A percentile compares a stretch with the other conserved stretches of the same genome.
Evolutionary conservation across 371 early-diverging fungal species (phyloP).

Genomic region (Lichtheimia corymbifera): DNA sequence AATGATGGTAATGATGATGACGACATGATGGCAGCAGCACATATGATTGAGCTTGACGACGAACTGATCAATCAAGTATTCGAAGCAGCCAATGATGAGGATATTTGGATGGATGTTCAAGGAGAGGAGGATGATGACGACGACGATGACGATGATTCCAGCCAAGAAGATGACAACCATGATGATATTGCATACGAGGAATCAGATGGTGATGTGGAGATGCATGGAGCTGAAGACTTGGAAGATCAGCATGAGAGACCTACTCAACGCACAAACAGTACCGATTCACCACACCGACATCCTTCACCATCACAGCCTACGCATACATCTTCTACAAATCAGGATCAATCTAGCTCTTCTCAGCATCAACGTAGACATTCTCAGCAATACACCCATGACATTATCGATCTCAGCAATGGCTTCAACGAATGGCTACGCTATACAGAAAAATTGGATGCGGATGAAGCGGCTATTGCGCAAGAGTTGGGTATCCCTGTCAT

Average conservation of each 20-base stretch:
- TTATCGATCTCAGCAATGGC: constrained; percentile 38
- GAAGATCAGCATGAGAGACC: constrained; percentile 2
- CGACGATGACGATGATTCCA: constrained; percentile 13
- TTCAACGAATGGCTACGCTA: constrained; percentile 35
- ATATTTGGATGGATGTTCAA: constrained; percentile 13
- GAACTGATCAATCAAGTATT: constrained; percentile 7
- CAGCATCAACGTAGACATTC: constrained; percentile 18
- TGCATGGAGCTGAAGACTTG: not conserved
- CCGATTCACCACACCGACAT: not conserved
- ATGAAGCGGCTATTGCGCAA: constrained; percentile 28
- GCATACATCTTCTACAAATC: not conserved
- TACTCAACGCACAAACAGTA: not conserved
- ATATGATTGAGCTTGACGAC: constrained; percentile 20
- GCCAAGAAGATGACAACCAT: constrained; percentile 17
- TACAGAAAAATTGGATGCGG: constrained; percentile 26
- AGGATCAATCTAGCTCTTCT: constrained; percentile 1
- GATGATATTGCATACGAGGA: constrained; percentile 5
- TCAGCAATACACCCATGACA: constrained; percentile 21
- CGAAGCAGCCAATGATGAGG: constrained; percentile 14
- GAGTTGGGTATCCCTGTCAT: constrained; percentile 24
- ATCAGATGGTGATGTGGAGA: constrained; percentile 4
- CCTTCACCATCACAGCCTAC: not conserved
- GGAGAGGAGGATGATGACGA: constrained; percentile 11
- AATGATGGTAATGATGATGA: constrained; percentile 19
- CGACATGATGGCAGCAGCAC: constrained; percentile 4